Conservation (phyloP, 805 yeast species). For the Metschnikowia shivogae region DNA sequence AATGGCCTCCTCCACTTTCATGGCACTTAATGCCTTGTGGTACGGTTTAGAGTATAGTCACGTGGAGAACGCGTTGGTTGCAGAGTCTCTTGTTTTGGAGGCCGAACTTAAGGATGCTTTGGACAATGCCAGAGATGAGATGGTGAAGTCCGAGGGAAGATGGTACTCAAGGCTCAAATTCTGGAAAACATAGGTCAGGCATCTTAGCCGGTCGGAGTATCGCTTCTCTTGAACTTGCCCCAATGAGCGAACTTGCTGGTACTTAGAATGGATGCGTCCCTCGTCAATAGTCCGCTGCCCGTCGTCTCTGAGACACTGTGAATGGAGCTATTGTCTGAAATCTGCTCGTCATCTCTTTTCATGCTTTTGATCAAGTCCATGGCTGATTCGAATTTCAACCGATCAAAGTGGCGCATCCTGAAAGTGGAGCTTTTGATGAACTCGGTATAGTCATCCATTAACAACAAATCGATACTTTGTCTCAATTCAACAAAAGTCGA, state of each 20-base stretch:
- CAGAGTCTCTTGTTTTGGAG: constrained; percentile 16
- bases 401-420: constrained; percentile 56
- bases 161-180: constrained; percentile 16
- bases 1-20: constrained; percentile 36
- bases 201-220: constrained; percentile 1
- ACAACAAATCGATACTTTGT: constrained; percentile 72
- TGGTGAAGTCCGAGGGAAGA: constrained; percentile 12
- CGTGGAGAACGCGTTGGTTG: constrained; percentile 13
- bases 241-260: constrained; percentile 32
- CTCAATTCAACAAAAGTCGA: constrained; percentile 75
- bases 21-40: constrained; percentile 34
- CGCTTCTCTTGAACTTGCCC: constrained; percentile 22
- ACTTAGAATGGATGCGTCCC: constrained; percentile 18
- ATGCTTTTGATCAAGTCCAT: constrained; percentile 54
- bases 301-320: constrained; percentile 7
- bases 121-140: constrained; percentile 13
- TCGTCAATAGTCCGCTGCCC: constrained; percentile 10
- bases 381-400: constrained; percentile 73
- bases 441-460: constrained; percentile 58
- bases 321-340: constrained; percentile 12
- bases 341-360: constrained; percentile 19
- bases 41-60: constrained; percentile 27
- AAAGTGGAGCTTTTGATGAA: constrained; percentile 49
- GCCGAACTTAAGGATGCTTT: constrained; percentile 12
- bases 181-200: constrained; percentile 16